Percentiles rank a stretch among this genome's conserved stretches.
Conservation (phyloP, 495 filamentous ascomycete species). For the Daldinia childiae region DNA sequence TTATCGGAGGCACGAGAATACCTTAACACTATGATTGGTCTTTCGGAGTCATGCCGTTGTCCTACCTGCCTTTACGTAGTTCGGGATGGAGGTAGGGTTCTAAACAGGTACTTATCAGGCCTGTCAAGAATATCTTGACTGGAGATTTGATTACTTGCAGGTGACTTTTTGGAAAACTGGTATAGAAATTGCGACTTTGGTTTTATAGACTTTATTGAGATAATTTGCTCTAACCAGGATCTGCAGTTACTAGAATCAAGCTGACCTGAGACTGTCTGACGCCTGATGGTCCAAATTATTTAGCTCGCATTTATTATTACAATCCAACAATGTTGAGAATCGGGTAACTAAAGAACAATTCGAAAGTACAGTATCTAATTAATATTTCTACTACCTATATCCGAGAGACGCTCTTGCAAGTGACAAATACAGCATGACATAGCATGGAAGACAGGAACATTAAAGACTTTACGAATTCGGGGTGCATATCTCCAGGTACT, state of each 20-base stretch:
- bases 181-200: neutral
- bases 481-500: neutral
- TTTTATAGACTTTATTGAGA: neutral
- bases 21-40: too few relatives aligned
- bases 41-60: too few relatives aligned
- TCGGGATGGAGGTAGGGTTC: too few relatives aligned
- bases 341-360: neutral
- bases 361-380: neutral
- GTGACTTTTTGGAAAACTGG: neutral
- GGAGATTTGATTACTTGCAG: too few relatives aligned
- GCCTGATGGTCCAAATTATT: neutral
- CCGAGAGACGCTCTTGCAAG: neutral
- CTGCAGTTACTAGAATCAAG: neutral
- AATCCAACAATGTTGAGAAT: too few relatives aligned
- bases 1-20: too few relatives aligned
- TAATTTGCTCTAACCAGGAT: neutral
- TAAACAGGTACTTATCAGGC: too few relatives aligned
- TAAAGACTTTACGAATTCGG: neutral
- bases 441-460: neutral
- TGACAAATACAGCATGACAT: neutral
- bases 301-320: neutral
- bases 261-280: neutral
- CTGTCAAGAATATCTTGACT: too few relatives aligned
- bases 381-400: neutral
- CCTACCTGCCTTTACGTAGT: too few relatives aligned